Conservation (phyloP, 371 early-diverging fungal genomes). For the Catenaria anguillulae region DNA sequence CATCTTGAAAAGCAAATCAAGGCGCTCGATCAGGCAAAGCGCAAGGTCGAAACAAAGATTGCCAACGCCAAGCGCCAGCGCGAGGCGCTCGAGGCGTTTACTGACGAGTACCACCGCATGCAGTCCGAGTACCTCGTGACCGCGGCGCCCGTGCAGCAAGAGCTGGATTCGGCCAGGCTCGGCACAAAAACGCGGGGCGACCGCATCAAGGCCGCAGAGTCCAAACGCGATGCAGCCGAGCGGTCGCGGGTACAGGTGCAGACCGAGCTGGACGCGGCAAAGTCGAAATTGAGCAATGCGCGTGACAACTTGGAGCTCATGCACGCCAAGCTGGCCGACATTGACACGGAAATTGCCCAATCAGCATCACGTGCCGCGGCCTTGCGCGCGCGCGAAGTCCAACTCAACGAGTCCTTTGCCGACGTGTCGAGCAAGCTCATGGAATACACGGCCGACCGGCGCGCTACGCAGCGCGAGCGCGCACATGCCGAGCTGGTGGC, state of each 20-base stretch:
- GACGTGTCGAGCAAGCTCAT: slow-evolving; percentile 51
- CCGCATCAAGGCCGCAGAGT: slow-evolving; percentile 35
- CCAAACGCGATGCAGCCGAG: slow-evolving; percentile 37
- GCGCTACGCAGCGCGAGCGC: slow-evolving; percentile 62
- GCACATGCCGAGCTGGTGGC: slow-evolving; percentile 57
- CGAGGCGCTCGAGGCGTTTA: neutral
- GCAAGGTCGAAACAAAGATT: neutral
- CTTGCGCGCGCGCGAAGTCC: neutral
- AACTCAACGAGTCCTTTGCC: slow-evolving; percentile 58
- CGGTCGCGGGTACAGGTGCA: too few species aligned
- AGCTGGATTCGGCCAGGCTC: slow-evolving; percentile 46
- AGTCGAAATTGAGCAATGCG: too few species aligned
- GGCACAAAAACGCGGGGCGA: slow-evolving; percentile 48
- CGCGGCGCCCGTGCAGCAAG: slow-evolving; percentile 49
- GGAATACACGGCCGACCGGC: slow-evolving; percentile 64
- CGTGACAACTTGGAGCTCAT: too few species aligned
- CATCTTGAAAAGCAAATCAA: neutral
- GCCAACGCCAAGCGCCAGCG: neutral
- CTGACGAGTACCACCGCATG: neutral
- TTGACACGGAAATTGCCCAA: slow-evolving; percentile 9
- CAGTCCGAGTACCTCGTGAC: slow-evolving; percentile 11
- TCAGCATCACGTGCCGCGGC: neutral
- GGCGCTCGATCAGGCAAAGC: neutral
- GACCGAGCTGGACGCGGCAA: too few species aligned
- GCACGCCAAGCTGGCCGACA: neutral